Conservation (phyloP, 2,329 filamentous ascomycete genomes). For the Colletotrichum liriopes region DNA sequence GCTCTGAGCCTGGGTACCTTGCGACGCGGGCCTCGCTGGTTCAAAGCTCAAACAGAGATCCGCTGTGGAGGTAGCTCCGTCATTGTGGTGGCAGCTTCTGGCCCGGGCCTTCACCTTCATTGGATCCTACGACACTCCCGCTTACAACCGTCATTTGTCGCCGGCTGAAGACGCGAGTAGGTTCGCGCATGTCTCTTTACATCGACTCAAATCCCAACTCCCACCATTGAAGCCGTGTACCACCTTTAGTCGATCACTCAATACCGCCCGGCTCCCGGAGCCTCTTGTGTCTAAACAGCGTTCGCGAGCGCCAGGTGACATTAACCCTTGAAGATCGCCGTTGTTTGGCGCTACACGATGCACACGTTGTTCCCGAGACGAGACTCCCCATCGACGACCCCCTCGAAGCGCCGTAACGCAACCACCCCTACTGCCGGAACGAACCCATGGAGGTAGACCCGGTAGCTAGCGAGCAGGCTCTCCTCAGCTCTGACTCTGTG, state of each 20-base stretch:
- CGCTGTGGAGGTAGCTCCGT: slow-evolving; percentile 28
- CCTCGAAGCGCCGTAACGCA: slow-evolving; percentile 1
- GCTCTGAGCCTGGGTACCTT: not conserved
- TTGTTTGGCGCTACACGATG: slow-evolving; percentile 19
- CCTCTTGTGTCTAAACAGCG: not conserved
- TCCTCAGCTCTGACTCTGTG: not conserved
- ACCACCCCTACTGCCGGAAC: not conserved
- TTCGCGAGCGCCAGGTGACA: not conserved
- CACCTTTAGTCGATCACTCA: not conserved
- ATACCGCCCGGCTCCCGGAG: not conserved
- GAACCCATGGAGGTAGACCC: slow-evolving; percentile 9
- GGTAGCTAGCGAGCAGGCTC: slow-evolving; percentile 1
- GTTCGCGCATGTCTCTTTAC: not conserved
- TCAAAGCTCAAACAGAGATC: slow-evolving; percentile 21
- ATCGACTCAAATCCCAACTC: not conserved
- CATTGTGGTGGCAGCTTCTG: slow-evolving; percentile 19
- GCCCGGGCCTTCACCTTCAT: slow-evolving; percentile 1
- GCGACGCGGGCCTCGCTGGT: not conserved
- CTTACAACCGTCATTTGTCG: not conserved
- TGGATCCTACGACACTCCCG: not conserved
- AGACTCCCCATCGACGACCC: not conserved
- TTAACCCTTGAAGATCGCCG: not conserved
- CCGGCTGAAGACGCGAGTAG: not conserved
- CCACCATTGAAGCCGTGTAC: not conserved
- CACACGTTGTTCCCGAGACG: slow-evolving; percentile 7